Percentiles rank a stretch among this genome's conserved stretches.
Evolutionary conservation across 106 monocot species (phyloP).

Genomic region (Ottelia alismoides): DNA sequence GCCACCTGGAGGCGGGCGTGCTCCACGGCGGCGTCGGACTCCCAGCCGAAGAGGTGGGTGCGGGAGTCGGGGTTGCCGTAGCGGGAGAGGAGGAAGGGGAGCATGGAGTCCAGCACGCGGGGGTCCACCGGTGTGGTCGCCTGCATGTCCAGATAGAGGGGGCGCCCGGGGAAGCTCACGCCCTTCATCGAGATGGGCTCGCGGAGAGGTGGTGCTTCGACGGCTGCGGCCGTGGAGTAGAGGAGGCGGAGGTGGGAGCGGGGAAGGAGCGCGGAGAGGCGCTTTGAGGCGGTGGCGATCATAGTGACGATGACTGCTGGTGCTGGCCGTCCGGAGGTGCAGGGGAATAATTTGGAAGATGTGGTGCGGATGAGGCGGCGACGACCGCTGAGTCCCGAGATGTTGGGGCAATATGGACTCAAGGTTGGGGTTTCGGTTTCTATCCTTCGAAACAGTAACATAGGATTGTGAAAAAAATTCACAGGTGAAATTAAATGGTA

Average conservation of each 20-base stretch:
- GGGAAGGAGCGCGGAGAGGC: conserved; percentile 10
- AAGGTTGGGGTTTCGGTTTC: too few species aligned
- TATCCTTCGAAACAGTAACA: too few species aligned
- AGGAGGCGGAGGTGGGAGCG: conserved; percentile 2
- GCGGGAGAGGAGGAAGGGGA: conserved; percentile 81
- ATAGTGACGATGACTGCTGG: background rate
- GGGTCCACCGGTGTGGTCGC: conserved; percentile 94
- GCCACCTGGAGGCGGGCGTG: conserved; percentile 68
- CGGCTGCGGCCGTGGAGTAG: conserved; percentile 8
- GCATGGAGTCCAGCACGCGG: conserved; percentile 92
- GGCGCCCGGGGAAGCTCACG: conserved; percentile 70
- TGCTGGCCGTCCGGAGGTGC: too few species aligned
- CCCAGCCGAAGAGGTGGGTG: conserved; percentile 98
- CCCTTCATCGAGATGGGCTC: conserved; percentile 56
- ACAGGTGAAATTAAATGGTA: too few species aligned
- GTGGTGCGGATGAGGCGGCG: too few species aligned
- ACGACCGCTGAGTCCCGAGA: too few species aligned
- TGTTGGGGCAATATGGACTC: too few species aligned
- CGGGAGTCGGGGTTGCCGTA: conserved; percentile 98
- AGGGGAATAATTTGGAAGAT: too few species aligned
- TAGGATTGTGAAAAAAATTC: too few species aligned
- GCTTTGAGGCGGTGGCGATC: background rate
- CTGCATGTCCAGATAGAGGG: conserved; percentile 97
- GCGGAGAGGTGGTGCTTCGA: background rate
- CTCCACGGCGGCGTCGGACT: conserved; percentile 91